A percentile compares a stretch with the other conserved stretches of the same genome.
Evolutionary conservation across 208 protist species (phyloP).

Genomic region (Lotmaria passim): DNA sequence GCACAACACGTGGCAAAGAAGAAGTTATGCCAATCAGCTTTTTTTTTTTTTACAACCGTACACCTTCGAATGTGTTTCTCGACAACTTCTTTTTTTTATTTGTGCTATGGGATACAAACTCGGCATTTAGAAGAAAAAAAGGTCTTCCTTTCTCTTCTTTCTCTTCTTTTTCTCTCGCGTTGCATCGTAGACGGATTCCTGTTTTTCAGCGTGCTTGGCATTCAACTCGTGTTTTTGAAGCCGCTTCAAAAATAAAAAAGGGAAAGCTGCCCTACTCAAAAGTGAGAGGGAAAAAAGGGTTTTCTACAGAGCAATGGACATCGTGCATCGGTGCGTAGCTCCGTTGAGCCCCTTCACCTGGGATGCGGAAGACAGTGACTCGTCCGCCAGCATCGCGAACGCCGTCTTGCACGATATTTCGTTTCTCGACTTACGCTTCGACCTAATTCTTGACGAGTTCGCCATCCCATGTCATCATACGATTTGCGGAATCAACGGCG

Average conservation of each 20-base stretch:
- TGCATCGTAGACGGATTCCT: no score
- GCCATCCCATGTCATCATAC: conserved; percentile 61
- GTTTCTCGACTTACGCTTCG: conserved; percentile 67
- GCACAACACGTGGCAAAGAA: no score
- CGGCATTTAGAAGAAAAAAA: no score
- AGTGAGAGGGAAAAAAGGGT: not conserved
- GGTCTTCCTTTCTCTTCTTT: conserved; percentile 21
- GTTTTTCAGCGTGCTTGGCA: no score
- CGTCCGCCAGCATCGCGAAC: conserved; percentile 13
- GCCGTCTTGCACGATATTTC: conserved; percentile 50
- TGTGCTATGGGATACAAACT: no score
- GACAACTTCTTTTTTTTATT: no score
- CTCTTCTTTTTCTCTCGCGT: conserved; percentile 4
- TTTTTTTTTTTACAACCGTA: no score
- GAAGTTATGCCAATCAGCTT: no score
- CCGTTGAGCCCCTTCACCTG: conserved; percentile 82
- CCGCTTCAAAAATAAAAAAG: no score
- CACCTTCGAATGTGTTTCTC: no score
- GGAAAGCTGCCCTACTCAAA: no score
- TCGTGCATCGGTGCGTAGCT: conserved; percentile 35
- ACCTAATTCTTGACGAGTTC: conserved; percentile 64
- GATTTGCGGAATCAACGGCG: conserved; percentile 52
- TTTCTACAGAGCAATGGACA: conserved; percentile 54
- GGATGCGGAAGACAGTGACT: conserved; percentile 27
- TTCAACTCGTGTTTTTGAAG: no score